phyloP scores from a whole-genome alignment of 176 grass and related monocot genomes.

The Triticum dicoccoides region DNA sequence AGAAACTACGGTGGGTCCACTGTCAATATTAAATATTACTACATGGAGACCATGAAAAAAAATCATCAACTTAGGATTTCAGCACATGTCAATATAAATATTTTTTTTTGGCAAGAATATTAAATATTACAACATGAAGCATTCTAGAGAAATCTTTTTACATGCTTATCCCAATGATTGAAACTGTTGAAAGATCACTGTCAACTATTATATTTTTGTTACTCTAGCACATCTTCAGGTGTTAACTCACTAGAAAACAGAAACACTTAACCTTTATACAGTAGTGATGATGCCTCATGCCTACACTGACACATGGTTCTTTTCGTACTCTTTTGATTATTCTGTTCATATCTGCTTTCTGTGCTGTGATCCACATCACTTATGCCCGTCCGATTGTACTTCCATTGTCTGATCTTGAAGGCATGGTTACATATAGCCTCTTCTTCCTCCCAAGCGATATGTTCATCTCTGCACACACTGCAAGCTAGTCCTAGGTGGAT shows the following conservation, averaged over 20 bases:
- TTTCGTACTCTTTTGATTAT: not conserved
- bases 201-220: slow-evolving; percentile 8
- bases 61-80: not conserved
- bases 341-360: not conserved
- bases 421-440: not conserved
- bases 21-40: not conserved
- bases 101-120: too few species aligned
- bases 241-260: slow-evolving; percentile 12
- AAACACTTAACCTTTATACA: not conserved
- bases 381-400: not conserved
- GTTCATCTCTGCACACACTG: not conserved
- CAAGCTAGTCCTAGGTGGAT: not conserved
- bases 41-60: not conserved
- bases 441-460: not conserved
- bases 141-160: not conserved
- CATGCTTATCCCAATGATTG: not conserved
- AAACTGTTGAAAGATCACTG: not conserved
- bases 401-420: not conserved
- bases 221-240: not conserved
- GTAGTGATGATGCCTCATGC: not conserved
- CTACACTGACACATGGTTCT: not conserved
- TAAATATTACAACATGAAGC: too few species aligned
- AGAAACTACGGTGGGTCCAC: slow-evolving; percentile 73
- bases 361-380: not conserved
- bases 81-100: not conserved